Evolutionary conservation across 495 filamentous ascomycete genomes (phyloP).

Genomic region (Podospora tetraspora): DNA sequence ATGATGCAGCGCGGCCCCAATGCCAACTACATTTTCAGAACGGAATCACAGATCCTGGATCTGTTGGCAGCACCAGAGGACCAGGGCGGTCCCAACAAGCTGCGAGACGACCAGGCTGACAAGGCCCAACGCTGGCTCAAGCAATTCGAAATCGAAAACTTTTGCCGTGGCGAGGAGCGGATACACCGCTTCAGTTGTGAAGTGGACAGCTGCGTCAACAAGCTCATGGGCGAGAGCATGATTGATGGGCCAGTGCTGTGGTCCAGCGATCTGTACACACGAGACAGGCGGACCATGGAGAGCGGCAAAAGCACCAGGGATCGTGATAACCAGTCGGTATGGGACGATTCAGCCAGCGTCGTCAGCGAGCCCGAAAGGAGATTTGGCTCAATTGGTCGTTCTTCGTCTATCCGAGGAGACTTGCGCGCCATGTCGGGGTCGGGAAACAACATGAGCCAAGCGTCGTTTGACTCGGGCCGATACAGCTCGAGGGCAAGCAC

Average conservation of each 20-base stretch:
- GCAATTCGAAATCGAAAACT: constrained; percentile 79
- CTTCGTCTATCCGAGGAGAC: constrained; percentile 38
- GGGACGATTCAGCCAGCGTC: constrained; percentile 50
- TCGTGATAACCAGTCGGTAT: constrained; percentile 37
- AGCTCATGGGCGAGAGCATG: constrained; percentile 80
- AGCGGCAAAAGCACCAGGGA: constrained; percentile 47
- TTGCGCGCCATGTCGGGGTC: constrained; percentile 51
- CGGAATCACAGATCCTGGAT: constrained; percentile 82
- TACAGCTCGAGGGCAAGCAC: constrained; percentile 54
- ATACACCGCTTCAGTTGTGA: constrained; percentile 94
- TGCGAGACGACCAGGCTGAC: constrained; percentile 92
- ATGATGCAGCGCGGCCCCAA: constrained; percentile 53
- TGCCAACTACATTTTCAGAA: constrained; percentile 69
- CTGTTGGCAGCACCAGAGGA: constrained; percentile 76
- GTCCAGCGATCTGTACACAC: constrained; percentile 83
- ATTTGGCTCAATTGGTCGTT: constrained; percentile 34
- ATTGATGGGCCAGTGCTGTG: constrained; percentile 84
- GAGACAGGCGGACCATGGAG: constrained; percentile 73
- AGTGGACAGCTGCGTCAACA: constrained; percentile 78
- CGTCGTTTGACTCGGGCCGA: constrained; percentile 63
- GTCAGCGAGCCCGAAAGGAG: constrained; percentile 47
- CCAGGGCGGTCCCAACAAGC: constrained; percentile 86
- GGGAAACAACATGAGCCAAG: constrained; percentile 52
- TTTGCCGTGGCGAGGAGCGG: constrained; percentile 91
- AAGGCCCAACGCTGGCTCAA: constrained; percentile 81